Base-by-base conservation (phyloP, 768 basidiomycete species). In the Leccinellum rugosiceps region DNA sequence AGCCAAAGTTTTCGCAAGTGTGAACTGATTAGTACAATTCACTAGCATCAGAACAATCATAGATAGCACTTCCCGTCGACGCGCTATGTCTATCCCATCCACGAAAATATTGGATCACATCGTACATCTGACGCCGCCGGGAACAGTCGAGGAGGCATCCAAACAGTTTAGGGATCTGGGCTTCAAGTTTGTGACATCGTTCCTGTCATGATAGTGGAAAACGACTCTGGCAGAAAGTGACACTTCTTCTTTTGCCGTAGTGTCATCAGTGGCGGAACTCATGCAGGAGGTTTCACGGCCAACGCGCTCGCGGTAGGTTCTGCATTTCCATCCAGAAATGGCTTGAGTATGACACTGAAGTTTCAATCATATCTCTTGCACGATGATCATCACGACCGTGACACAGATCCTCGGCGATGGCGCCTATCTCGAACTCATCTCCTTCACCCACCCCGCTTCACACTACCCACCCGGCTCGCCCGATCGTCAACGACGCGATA, bases 41-140 rank as follows among this genome's bases (percentile, higher is more conserved):
- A n/a, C n/a, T n/a, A n/a, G n/a, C n/a, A 8, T 13, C 10, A 19
- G 19, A 11, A 3, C 2, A 3, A 25, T 43, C 9, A 6, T 41
- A 41, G 38, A 19, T 9, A 43, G 41, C 41, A 43, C 41, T 19
- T 19, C n/a, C 41, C 41, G 6, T n/a, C 11, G 25, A 23, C 11
- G 8, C 25, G 13, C 19, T 25, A 72, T 70, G 72, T 49, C 65
- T 13, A 32, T 38, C 6, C 68, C 69, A 26, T 72, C 75, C 17
- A 83, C 80, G 2, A 73, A 68, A 45, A 79, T 69, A 28, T 65
- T 89, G 11, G 88, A 90, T 60, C 88, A 90, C 61, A 82, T 90
- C 56, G 80, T 90, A 1, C 83, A 89, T 66, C 75, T 90, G n/a
- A 84, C 84, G 0, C 83, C 87, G 0, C 84, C 87, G 1, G 85